Base-by-base conservation (phyloP, 805 yeast species). In the Suhomyces sp. region DNA sequence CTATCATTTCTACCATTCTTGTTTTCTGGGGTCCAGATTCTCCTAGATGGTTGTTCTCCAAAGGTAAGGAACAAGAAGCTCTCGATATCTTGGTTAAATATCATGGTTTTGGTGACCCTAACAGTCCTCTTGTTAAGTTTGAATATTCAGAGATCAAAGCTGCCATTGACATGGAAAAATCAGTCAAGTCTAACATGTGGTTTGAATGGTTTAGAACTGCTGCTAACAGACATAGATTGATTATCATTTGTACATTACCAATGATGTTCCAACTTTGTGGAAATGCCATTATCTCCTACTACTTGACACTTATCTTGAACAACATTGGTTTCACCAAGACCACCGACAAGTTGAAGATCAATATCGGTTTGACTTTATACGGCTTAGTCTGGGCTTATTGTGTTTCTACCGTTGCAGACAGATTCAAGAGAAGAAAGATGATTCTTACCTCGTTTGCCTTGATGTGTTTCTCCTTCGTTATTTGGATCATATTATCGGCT, bases 401-500 rank as follows among this genome's bases (percentile, higher is more conserved):
- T 16, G n/a, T 30, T 22, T 22, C 33, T 6, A 21, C 11, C 4
- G 15, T 13, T 10, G 17, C 12, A 14, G 26, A 18, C 9, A 14
- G 26, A 5, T 30, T 30, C 19, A 30, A n/a, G 16, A 30, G 33
- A 30, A 30, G 19, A 22, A 30, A 19, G 18, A 15, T 30, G 18
- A 6, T 25, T 18, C 12, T 25, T 6, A 25, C 28, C 28, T 6
- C n/a, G 11, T 25, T 13, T 11, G 28, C n/a, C 10, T 27, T 25
- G 59, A 60, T 60, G 66, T 38, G 51, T 29, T 11, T 47, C 11
- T 44, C 50, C 7, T 54, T 46, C 31, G 37, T 54, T 21, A 36
- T 55, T 12, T 54, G 59, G 58, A 54, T 56, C 3, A 46, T 49
- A n/a, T 46, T 47, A 13, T 50, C 58, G 2, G 59, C 56, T 12